phyloP scores from a whole-genome alignment of 306 rosid species.

The Prunus mume region DNA sequence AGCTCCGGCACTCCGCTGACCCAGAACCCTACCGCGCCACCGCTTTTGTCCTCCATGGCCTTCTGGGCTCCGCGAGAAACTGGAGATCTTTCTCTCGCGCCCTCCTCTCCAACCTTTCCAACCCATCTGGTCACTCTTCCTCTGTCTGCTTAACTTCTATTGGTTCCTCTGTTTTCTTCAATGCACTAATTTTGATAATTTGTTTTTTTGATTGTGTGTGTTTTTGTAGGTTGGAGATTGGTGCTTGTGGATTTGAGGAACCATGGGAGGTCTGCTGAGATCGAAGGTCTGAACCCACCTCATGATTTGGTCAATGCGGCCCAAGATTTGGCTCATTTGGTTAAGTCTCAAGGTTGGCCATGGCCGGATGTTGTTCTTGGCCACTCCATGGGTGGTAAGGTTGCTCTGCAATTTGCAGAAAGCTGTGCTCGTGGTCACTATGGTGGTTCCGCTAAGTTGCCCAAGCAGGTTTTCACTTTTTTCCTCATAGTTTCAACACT shows the following conservation, averaged over 20 bases:
- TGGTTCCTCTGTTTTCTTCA: not conserved
- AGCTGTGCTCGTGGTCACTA: slow-evolving; percentile 66
- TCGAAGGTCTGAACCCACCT: slow-evolving; percentile 55
- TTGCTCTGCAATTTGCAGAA: slow-evolving; percentile 62
- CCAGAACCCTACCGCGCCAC: slow-evolving; percentile 55
- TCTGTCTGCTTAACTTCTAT: not conserved
- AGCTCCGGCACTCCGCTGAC: slow-evolving; percentile 42
- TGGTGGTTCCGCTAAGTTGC: slow-evolving; percentile 54
- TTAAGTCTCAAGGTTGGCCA: slow-evolving; percentile 61
- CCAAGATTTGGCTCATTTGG: slow-evolving; percentile 73
- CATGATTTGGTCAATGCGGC: slow-evolving; percentile 70
- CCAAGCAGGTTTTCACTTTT: slow-evolving; percentile 67
- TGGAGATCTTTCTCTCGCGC: slow-evolving; percentile 82
- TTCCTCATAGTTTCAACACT: not conserved
- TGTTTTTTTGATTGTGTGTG: not conserved
- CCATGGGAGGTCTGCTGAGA: slow-evolving; percentile 72
- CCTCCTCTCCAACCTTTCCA: slow-evolving; percentile 57
- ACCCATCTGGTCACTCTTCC: slow-evolving; percentile 45
- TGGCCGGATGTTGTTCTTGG: slow-evolving; percentile 97
- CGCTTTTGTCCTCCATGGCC: slow-evolving; percentile 80
- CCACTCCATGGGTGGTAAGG: slow-evolving; percentile 93
- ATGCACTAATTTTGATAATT: not conserved
- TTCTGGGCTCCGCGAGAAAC: slow-evolving; percentile 74
- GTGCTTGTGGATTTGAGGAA: slow-evolving; percentile 87
- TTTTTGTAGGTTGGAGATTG: slow-evolving; percentile 57